These are phyloP conservation scores for Suillus occidentalis DNA, from an alignment of 768 basidiomycete genomes.

Conservation along the genomic window DNA sequence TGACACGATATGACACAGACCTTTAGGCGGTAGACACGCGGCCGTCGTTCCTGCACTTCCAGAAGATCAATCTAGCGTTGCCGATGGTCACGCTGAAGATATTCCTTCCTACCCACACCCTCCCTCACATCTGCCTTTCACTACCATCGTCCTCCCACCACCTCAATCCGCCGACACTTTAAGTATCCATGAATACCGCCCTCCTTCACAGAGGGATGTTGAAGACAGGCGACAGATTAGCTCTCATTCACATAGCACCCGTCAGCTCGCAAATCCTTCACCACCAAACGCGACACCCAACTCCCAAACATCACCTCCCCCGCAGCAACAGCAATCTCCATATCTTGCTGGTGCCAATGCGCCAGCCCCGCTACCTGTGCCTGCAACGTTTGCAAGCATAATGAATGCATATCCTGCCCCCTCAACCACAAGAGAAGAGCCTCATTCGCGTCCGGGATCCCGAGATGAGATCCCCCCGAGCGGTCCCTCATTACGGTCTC, in stretches of 20 bases:
- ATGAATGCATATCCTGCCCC: slow-evolving; percentile 65
- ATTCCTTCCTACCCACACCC: slow-evolving; percentile 20
- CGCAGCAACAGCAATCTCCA: slow-evolving; percentile 21
- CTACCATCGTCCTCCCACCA: slow-evolving; percentile 33
- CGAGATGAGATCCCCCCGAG: slow-evolving; percentile 20
- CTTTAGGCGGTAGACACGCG: slow-evolving; percentile 78
- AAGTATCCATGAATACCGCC: slow-evolving; percentile 34
- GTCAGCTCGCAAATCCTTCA: slow-evolving; percentile 19
- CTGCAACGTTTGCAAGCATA: slow-evolving; percentile 64
- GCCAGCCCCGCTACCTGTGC: slow-evolving; percentile 33
- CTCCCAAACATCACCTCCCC: slow-evolving; percentile 22
- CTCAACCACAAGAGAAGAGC: slow-evolving; percentile 25
- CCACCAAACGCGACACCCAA: slow-evolving; percentile 23
- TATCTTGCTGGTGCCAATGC: slow-evolving; percentile 17
- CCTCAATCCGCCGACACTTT: slow-evolving; percentile 27
- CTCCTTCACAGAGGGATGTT: slow-evolving; percentile 22
- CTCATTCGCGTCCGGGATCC: slow-evolving; percentile 28
- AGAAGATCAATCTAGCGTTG: slow-evolving; percentile 51
- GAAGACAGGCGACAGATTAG: slow-evolving; percentile 20
- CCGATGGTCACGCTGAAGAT: slow-evolving; percentile 26
- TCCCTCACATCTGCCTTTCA: slow-evolving; percentile 24
- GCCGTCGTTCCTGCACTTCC: slow-evolving; percentile 79
- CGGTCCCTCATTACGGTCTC: slow-evolving; percentile 2
- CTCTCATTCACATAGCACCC: slow-evolving; percentile 14
- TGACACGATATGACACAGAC: slow-evolving; percentile 46